These are phyloP conservation scores for Phytophthora agathidicida DNA, from an alignment of 352 stramenopile species.

Conservation along the genomic window DNA sequence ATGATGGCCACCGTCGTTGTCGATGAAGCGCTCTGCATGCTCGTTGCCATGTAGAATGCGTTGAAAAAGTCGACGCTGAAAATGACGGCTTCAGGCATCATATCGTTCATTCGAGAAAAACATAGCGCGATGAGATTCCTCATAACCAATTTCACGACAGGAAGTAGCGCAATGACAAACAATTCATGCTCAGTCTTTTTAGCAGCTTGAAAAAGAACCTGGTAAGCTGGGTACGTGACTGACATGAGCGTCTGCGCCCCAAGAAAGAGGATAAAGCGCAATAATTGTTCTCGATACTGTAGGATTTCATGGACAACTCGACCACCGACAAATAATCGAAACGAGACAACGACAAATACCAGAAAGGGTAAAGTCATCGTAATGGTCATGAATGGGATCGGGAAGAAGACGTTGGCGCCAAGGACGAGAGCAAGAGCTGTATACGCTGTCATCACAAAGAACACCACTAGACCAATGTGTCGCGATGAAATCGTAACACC, in stretches of 20 bases:
- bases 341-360: neutral
- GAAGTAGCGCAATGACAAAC: neutral
- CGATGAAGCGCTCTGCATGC: constrained; percentile 21
- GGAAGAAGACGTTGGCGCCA: constrained; percentile 8
- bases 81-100: constrained; percentile 25
- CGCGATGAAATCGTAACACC: neutral
- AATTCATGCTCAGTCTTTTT: constrained; percentile 7
- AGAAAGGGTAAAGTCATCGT: constrained; percentile 1
- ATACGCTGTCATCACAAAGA: neutral
- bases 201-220: constrained; percentile 12
- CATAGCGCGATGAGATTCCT: constrained; percentile 14
- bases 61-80: constrained; percentile 31
- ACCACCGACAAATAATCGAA: neutral
- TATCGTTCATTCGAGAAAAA: constrained; percentile 13
- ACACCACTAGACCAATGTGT: constrained; percentile 2
- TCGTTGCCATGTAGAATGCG: constrained; percentile 24
- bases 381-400: constrained; percentile 25
- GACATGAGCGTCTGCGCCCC: constrained; percentile 3
- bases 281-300: neutral
- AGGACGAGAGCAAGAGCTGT: neutral
- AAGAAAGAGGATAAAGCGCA: constrained; percentile 10
- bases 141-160: constrained; percentile 16
- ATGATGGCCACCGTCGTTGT: neutral
- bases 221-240: constrained; percentile 24
- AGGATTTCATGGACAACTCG: constrained; percentile 1